Percentiles rank a stretch among this genome's conserved stretches.
Conservation (phyloP, 2,329 filamentous ascomycete genomes). For the Penicillium crustosum region DNA sequence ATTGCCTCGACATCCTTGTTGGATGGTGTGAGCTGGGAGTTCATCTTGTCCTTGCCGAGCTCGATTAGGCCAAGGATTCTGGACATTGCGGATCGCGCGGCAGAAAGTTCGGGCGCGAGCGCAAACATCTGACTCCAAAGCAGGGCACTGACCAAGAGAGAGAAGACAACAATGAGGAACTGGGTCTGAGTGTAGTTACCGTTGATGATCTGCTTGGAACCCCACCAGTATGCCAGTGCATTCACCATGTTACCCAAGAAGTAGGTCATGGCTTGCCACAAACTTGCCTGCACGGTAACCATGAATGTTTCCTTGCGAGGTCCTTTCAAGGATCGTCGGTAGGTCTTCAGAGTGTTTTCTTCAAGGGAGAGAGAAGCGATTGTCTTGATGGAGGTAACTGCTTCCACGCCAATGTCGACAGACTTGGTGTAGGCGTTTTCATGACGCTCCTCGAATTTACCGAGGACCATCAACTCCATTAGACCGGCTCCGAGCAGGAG, state of each 20-base stretch:
- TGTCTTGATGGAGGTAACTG: conserved; percentile 53
- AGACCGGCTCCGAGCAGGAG: conserved; percentile 67
- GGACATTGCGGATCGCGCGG: conserved; percentile 61
- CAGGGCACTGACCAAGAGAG: conserved; percentile 71
- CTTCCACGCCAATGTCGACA: conserved; percentile 54
- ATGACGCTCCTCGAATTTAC: conserved; percentile 57
- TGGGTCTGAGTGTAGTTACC: conserved; percentile 66
- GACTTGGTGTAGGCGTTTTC: conserved; percentile 53
- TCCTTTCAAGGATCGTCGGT: conserved; percentile 46
- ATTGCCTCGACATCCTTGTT: conserved; percentile 26
- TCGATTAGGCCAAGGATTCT: conserved; percentile 53
- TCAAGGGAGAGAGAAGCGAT: conserved; percentile 54
- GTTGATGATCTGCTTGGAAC: conserved; percentile 65
- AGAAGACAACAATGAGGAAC: conserved; percentile 72
- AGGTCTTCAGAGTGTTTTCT: conserved; percentile 49
- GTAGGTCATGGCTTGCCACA: conserved; percentile 49
- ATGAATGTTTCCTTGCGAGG: conserved; percentile 52
- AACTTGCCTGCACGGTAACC: conserved; percentile 49
- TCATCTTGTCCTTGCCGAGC: conserved; percentile 37
- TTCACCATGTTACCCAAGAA: conserved; percentile 65
- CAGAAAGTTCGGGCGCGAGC: conserved; percentile 71
- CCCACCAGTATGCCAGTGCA: conserved; percentile 79
- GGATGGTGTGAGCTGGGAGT: conserved; percentile 8
- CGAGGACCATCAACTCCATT: conserved; percentile 64
- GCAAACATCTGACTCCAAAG: conserved; percentile 73